Evolutionary conservation across 2,329 filamentous ascomycete species (phyloP).

Genomic region (Ascochyta koolunga): DNA sequence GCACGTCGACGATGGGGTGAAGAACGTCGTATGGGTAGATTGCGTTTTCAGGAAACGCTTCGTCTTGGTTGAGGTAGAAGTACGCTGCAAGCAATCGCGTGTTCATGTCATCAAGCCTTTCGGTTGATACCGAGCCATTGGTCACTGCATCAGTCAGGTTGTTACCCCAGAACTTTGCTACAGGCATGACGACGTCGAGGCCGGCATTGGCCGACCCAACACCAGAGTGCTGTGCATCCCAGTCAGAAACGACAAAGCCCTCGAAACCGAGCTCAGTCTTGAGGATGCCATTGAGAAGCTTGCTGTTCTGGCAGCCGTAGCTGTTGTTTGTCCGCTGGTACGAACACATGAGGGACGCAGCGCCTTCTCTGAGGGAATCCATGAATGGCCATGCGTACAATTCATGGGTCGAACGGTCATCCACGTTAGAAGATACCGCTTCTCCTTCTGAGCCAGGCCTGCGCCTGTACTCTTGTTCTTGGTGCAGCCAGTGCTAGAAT

Average conservation of each 20-base stretch:
- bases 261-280: constrained; percentile 59
- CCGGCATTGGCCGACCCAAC: constrained; percentile 53
- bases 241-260: constrained; percentile 51
- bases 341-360: constrained; percentile 66
- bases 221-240: constrained; percentile 54
- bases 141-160: constrained; percentile 40
- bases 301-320: constrained; percentile 43
- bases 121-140: constrained; percentile 33
- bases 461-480: constrained; percentile 63
- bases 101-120: constrained; percentile 41
- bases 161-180: constrained; percentile 37
- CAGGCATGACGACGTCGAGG: constrained; percentile 56
- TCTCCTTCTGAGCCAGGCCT: constrained; percentile 54
- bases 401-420: constrained; percentile 69
- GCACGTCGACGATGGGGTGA: constrained; percentile 55
- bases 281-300: constrained; percentile 57
- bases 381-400: constrained; percentile 71
- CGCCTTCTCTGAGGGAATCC: constrained; percentile 63
- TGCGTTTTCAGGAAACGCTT: constrained; percentile 37
- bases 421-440: constrained; percentile 65
- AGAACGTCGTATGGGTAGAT: constrained; percentile 31
- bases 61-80: constrained; percentile 48
- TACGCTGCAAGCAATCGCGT: constrained; percentile 35
- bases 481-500: constrained; percentile 45
- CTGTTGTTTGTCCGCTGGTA: constrained; percentile 46